Percentiles rank a stretch among this genome's conserved stretches.
Conservation (phyloP, 108 stramenopile species). For the Pseudonitzschia multiseries region DNA sequence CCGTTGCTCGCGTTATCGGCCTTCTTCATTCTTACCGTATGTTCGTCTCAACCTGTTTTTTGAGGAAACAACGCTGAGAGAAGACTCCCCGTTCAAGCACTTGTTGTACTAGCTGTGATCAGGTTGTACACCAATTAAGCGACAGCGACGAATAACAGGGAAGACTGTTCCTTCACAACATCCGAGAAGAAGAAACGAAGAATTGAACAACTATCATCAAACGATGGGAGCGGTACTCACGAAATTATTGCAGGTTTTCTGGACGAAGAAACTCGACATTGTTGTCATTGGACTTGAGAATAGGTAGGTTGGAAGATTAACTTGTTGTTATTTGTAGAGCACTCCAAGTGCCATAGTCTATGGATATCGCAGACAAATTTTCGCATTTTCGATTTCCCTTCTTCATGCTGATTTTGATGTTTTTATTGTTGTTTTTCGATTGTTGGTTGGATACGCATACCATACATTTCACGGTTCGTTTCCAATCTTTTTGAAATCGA, state of each 20-base stretch:
- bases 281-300: constrained; percentile 95
- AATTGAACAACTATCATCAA: not conserved
- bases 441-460: not conserved
- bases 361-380: not conserved
- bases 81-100: too few relatives aligned
- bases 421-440: not conserved
- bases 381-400: too few relatives aligned
- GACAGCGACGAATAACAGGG: not conserved
- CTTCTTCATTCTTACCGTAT: too few relatives aligned
- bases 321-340: not conserved
- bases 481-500: not conserved
- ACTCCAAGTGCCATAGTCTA: not conserved
- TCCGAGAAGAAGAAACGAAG: not conserved
- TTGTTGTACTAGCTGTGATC: too few relatives aligned
- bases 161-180: not conserved
- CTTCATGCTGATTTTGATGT: not conserved
- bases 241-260: constrained; percentile 83
- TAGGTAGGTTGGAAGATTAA: constrained; percentile 31
- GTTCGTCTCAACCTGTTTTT: too few relatives aligned
- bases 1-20: not conserved
- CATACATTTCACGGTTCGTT: not conserved
- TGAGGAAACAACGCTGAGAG: too few relatives aligned
- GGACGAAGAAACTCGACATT: constrained; percentile 96
- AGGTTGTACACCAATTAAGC: not conserved
- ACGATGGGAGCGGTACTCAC: constrained; percentile 79